These are phyloP conservation scores for Lepidopterella palustris DNA, from an alignment of 495 filamentous ascomycete genomes.

Conservation along the genomic window DNA sequence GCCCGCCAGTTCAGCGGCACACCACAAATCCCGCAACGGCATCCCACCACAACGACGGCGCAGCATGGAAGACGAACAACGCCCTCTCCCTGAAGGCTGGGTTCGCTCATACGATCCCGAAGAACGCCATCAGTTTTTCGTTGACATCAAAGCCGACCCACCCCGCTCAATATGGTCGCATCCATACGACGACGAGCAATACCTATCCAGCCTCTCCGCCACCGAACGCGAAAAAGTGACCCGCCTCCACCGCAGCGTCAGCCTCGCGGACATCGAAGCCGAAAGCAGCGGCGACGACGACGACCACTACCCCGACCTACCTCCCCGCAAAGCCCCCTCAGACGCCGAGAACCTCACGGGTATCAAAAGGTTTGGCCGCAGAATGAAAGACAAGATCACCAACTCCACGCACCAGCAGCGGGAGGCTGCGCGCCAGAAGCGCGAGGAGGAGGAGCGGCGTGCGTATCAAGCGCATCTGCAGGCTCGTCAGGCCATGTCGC, in stretches of 20 bases:
- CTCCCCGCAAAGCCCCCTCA: constrained; percentile 5
- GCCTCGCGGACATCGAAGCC: constrained; percentile 37
- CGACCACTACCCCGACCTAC: constrained; percentile 7
- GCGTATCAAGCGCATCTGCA: constrained; percentile 38
- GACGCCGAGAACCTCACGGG: constrained; percentile 19
- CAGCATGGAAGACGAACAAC: constrained; percentile 47
- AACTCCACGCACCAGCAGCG: constrained; percentile 43
- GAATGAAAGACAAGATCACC: constrained; percentile 45
- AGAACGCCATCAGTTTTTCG: constrained; percentile 46
- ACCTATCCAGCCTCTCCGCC: constrained; percentile 36
- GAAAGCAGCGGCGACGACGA: constrained; percentile 42
- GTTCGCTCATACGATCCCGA: constrained; percentile 42
- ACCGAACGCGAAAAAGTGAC: constrained; percentile 38
- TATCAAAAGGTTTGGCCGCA: constrained; percentile 39
- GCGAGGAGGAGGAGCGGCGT: constrained; percentile 38
- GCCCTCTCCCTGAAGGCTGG: constrained; percentile 43
- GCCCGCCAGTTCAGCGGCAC: background rate
- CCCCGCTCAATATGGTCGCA: constrained; percentile 47
- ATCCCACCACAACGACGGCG: constrained; percentile 41
- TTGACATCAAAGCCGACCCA: constrained; percentile 42
- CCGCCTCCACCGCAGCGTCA: constrained; percentile 32
- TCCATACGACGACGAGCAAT: constrained; percentile 47
- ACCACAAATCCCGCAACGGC: constrained; percentile 30
- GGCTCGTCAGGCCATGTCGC: constrained; percentile 38
- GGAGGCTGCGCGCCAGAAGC: constrained; percentile 33